Base-by-base conservation (phyloP, 2,329 filamentous ascomycete genomes). In the Leptographium procerum region DNA sequence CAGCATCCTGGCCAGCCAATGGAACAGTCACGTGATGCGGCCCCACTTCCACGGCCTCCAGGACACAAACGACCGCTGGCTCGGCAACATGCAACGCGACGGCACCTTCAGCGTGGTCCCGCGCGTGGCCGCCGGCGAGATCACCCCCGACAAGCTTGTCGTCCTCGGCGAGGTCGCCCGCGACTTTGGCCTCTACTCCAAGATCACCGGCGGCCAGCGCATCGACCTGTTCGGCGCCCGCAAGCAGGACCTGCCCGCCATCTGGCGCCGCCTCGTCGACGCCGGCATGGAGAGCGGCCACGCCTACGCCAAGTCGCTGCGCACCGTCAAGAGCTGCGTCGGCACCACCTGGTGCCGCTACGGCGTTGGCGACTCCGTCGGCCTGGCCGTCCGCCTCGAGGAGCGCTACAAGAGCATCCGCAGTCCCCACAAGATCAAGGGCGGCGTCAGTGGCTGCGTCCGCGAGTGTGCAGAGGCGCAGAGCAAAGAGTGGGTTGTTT, bases 211-310 rank as follows among this genome's bases (percentile, higher is more conserved):
- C 58, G 91, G 88, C 1, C 91, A 96, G 71, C 83, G 91, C 58
- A 95, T 96, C 67, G 91, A 96, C 70, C 83, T 96, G 85, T 96
- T 96, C 67, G 91, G 91, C 47, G 91, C 91, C 0, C 85, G 85
- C 72, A 95, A 95, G 73, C 87, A 94, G 64, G 89, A 96, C 69
- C 77, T 96, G 22, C 77, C 88, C 2, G 79, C 80, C 16, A 96
- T 96, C 65, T 96, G 91, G 91, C 81, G 81, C 50, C 82, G 84
- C 64, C 78, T 96, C 3, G 82, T 95, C 10, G 85, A 88, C 58
- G 91, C 87, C 1, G 91, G 91, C 24, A 87, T 96, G 85, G 91
- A 96, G 71, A 90, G 86, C 61, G 91, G 91, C 0, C 90, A 96
- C 68, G 91, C 89, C 0, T 96, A 96, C 68, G 91, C 89, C 47